Evolutionary conservation across 192 early-diverging fungal genomes (phyloP).

Genomic region (Backusella sp.): DNA sequence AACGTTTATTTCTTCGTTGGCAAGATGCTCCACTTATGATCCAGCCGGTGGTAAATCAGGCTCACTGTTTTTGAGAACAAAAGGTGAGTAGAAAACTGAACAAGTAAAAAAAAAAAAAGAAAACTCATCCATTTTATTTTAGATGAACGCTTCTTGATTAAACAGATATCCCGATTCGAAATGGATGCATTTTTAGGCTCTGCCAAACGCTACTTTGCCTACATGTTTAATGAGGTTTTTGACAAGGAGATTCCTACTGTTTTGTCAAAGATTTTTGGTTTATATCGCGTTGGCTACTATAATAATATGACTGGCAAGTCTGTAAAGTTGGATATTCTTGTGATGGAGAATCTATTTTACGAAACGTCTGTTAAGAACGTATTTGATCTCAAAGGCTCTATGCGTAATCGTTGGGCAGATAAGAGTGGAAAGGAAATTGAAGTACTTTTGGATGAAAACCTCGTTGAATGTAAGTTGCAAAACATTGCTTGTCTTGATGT

Average conservation of each 20-base stretch:
- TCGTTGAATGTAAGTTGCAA: conserved; percentile 69
- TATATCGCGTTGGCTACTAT: conserved; percentile 87
- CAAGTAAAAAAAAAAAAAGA: background rate
- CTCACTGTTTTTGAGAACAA: conserved; percentile 85
- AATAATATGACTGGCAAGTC: conserved; percentile 74
- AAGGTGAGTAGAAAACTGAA: conserved; percentile 37
- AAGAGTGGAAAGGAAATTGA: conserved; percentile 82
- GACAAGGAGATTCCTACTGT: conserved; percentile 83
- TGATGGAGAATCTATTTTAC: conserved; percentile 97
- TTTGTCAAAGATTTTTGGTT: conserved; percentile 87
- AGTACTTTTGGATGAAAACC: conserved; percentile 92
- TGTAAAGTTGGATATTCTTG: conserved; percentile 85
- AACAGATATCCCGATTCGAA: conserved; percentile 83
- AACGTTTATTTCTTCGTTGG: conserved; percentile 81
- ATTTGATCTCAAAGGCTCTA: conserved; percentile 95
- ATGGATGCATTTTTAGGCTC: conserved; percentile 86
- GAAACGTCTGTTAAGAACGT: conserved; percentile 71
- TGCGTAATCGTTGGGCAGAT: conserved; percentile 90
- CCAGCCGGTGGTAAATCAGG: conserved; percentile 91
- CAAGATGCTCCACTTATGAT: conserved; percentile 82
- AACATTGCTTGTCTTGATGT: background rate
- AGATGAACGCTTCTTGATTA: conserved; percentile 92
- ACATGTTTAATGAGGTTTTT: conserved; percentile 78
- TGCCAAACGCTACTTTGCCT: conserved; percentile 88
- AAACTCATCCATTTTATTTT: background rate